Conservation (phyloP, 129 eudicot species). For the sunflower (Helianthus annuus) region HanXRQr2.0-SUNRISE NC_035436.2:55415263-55415762, state of each 20-base stretch:
- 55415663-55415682: not conserved
- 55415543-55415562: not conserved
- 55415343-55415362: not conserved
- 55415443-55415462: slow-evolving; percentile 8
- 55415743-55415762: not conserved
- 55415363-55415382: not conserved
- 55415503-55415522: slow-evolving; percentile 94
- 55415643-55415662: not conserved
- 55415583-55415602: not conserved
- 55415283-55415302: no score
- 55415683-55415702: not conserved
- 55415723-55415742: not conserved
- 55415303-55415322: no score
- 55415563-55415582: no score
- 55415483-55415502: slow-evolving; percentile 95
- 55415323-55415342: no score
- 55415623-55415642: not conserved
- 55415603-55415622: not conserved
- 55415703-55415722: no score
- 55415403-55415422: slow-evolving; percentile 24
- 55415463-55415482: not conserved
- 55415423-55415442: slow-evolving; percentile 21
- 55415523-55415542: slow-evolving; percentile 53
- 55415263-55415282: no score
- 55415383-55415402: slow-evolving; percentile 8